Percentiles rank a stretch among this genome's conserved stretches.
These are phyloP conservation scores for Penicillium crystallinum DNA, from an alignment of 495 filamentous ascomycete species.

Conservation along the genomic window DNA sequence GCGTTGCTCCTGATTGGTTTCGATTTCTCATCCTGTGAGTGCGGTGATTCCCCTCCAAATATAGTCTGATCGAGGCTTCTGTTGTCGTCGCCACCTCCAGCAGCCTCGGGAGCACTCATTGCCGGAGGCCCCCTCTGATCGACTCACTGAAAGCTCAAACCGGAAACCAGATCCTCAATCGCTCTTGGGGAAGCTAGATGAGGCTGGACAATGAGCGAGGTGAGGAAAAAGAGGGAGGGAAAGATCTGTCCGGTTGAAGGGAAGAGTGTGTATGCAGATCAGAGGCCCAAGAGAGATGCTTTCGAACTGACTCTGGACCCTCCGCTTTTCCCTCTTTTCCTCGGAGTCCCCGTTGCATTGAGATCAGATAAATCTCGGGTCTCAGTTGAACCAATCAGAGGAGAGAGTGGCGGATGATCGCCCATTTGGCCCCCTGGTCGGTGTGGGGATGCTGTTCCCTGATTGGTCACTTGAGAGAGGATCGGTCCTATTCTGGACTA, in stretches of 20 bases:
- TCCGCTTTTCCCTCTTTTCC: neutral
- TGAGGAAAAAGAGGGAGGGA: neutral
- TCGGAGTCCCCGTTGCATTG: neutral
- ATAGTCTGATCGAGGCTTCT: neutral
- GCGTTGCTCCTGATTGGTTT: neutral
- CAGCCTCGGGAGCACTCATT: conserved; percentile 1
- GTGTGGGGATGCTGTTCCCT: neutral
- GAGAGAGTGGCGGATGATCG: neutral
- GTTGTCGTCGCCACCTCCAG: neutral
- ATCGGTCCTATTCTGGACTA: neutral
- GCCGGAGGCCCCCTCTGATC: neutral
- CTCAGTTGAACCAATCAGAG: conserved; percentile 6
- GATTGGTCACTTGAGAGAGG: too few relatives aligned
- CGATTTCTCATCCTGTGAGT: neutral
- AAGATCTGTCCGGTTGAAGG: neutral
- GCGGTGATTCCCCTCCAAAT: neutral
- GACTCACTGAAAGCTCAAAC: neutral
- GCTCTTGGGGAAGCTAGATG: neutral
- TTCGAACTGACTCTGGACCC: too few relatives aligned
- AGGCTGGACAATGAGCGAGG: neutral
- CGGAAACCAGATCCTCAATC: neutral
- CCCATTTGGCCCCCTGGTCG: neutral
- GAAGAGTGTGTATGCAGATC: neutral
- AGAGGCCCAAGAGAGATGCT: neutral
- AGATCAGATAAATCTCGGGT: conserved; percentile 5